Conservation (phyloP, 148 eudicot genomes). For the Vaccinium vitisidaea region DNA sequence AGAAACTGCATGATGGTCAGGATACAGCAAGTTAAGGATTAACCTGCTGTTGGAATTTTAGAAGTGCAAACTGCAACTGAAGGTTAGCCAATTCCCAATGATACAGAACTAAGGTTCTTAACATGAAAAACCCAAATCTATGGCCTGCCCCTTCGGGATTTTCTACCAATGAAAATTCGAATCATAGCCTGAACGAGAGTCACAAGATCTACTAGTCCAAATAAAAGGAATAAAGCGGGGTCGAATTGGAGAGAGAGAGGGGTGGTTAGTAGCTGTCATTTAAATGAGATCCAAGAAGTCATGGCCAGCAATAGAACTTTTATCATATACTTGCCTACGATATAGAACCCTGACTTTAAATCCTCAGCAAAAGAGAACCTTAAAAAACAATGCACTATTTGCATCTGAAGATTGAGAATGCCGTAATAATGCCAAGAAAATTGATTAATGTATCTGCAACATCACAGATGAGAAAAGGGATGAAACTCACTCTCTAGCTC, state of each 20-base stretch:
- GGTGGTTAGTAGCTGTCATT: conserved; percentile 2
- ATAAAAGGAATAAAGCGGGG: neutral
- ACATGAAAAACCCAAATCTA: neutral
- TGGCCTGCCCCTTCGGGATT: neutral
- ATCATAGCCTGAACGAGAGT: neutral
- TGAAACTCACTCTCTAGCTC: conserved; percentile 85
- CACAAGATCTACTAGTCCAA: neutral
- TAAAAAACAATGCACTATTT: neutral
- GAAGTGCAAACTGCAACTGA: neutral
- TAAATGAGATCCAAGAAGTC: conserved; percentile 1
- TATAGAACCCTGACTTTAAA: neutral
- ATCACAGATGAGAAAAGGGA: neutral
- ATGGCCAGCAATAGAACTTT: neutral
- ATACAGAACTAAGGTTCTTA: neutral
- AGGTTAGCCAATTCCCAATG: neutral
- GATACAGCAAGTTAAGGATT: neutral
- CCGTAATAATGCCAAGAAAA: neutral
- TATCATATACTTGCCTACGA: neutral
- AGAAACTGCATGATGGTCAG: neutral
- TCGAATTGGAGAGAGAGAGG: neutral
- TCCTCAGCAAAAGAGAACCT: neutral
- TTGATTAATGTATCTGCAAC: neutral
- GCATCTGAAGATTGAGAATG: neutral
- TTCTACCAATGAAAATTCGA: neutral
- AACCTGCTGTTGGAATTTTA: neutral